A percentile compares a stretch with the other conserved stretches of the same genome.
These are phyloP conservation scores for Calonectria henricotiae DNA, from an alignment of 2,329 filamentous ascomycete species.

Conservation along the genomic window DNA sequence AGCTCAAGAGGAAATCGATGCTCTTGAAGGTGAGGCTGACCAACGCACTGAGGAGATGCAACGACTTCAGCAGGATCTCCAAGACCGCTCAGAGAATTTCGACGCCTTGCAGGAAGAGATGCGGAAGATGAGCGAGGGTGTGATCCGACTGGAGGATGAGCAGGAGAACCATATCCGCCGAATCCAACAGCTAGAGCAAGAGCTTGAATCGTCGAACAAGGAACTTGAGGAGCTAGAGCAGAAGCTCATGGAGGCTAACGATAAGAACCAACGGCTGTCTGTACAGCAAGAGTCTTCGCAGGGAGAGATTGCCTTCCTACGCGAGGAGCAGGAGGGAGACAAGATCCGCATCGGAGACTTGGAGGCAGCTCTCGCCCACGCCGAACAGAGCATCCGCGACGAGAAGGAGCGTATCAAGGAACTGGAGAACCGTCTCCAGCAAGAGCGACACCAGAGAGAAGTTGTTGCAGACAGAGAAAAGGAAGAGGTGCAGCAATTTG, in stretches of 20 bases:
- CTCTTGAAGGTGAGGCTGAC: slow-evolving; percentile 80
- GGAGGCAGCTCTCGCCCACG: slow-evolving; percentile 84
- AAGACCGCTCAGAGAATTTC: slow-evolving; percentile 88
- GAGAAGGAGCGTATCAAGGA: slow-evolving; percentile 85
- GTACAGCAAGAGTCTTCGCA: slow-evolving; percentile 95
- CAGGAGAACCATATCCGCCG: slow-evolving; percentile 84
- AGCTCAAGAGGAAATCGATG: slow-evolving; percentile 78
- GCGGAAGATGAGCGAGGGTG: slow-evolving; percentile 89
- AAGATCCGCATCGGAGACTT: slow-evolving; percentile 98
- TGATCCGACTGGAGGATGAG: slow-evolving; percentile 91
- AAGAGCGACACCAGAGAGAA: slow-evolving; percentile 90
- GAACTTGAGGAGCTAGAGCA: slow-evolving; percentile 91
- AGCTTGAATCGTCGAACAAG: slow-evolving; percentile 86
- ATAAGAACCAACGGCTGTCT: slow-evolving; percentile 88
- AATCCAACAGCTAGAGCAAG: slow-evolving; percentile 87
- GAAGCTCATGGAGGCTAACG: slow-evolving; percentile 86
- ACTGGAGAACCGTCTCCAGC: slow-evolving; percentile 81
- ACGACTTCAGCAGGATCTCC: slow-evolving; percentile 79
- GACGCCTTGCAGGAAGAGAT: slow-evolving; percentile 94
- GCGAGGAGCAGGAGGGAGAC: slow-evolving; percentile 96
- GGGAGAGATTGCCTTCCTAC: slow-evolving; percentile 92
- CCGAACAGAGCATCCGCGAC: slow-evolving; percentile 86
- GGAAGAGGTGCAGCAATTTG: slow-evolving; percentile 92
- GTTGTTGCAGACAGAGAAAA: slow-evolving; percentile 91
- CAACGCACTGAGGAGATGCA: slow-evolving; percentile 81